Evolutionary conservation across 140 eudicot species (phyloP).

Genomic region (Stevia rebaudiana): DNA sequence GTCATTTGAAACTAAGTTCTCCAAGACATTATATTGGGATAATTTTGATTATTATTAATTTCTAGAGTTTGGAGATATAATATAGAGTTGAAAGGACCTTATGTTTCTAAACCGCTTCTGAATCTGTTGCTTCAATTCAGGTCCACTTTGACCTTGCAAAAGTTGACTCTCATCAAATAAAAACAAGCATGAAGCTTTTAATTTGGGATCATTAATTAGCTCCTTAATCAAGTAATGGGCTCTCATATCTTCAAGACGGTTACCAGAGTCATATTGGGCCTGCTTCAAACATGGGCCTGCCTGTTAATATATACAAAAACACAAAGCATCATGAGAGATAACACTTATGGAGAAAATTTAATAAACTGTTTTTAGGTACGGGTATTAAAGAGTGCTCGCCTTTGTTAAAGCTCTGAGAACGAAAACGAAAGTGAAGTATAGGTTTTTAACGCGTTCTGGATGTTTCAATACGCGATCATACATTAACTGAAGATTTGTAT

Average conservation of each 20-base stretch:
- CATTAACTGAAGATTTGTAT: constrained; percentile 62
- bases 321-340: constrained; percentile 2
- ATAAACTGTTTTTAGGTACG: background rate
- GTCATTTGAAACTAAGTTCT: too few species aligned
- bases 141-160: constrained; percentile 97
- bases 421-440: constrained; percentile 88
- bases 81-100: constrained; percentile 40
- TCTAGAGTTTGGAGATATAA: too few species aligned
- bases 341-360: background rate
- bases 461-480: constrained; percentile 83
- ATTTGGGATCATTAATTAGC: constrained; percentile 69
- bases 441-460: constrained; percentile 79
- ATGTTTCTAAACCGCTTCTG: constrained; percentile 87
- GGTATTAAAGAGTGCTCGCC: constrained; percentile 39
- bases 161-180: constrained; percentile 92
- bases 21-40: too few species aligned
- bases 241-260: constrained; percentile 75
- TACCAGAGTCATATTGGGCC: constrained; percentile 94
- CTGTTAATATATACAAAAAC: constrained; percentile 23
- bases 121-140: constrained; percentile 82
- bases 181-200: constrained; percentile 90
- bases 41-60: too few species aligned
- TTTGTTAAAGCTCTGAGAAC: constrained; percentile 98
- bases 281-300: constrained; percentile 86
- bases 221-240: constrained; percentile 78